Conservation (phyloP, 1,284 basidiomycete genomes). For the Malassezia brasiliensis region DNA sequence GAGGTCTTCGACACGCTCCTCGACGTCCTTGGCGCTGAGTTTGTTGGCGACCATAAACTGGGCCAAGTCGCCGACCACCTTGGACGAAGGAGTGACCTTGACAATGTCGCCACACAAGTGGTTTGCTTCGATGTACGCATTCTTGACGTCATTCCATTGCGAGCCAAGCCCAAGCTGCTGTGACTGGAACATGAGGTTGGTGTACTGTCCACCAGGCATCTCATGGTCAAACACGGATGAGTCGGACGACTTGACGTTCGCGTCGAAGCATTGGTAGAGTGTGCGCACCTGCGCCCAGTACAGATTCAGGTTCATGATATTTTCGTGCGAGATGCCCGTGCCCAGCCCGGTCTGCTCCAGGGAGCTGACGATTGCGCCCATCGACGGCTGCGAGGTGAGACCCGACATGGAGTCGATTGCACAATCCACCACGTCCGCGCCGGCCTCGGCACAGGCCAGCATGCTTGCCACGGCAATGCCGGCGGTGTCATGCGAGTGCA, state of each 20-base stretch:
- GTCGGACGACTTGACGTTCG: constrained; percentile 83
- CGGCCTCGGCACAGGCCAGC: constrained; percentile 87
- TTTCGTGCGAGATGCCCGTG: constrained; percentile 91
- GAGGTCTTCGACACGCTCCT: constrained; percentile 73
- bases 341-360: constrained; percentile 90
- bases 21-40: constrained; percentile 73
- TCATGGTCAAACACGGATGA: constrained; percentile 93
- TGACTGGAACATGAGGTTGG: constrained; percentile 75
- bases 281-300: constrained; percentile 98
- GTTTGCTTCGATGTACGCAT: constrained; percentile 70
- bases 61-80: constrained; percentile 97
- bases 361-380: constrained; percentile 89
- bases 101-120: constrained; percentile 88
- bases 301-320: constrained; percentile 91
- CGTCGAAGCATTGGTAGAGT: constrained; percentile 95
- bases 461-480: constrained; percentile 95
- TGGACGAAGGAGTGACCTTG: constrained; percentile 98
- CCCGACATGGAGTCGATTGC: constrained; percentile 96
- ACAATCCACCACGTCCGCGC: constrained; percentile 94
- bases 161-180: constrained; percentile 91
- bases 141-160: constrained; percentile 97
- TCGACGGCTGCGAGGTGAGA: constrained; percentile 93
- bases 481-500: constrained; percentile 98
- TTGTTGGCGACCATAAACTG: constrained; percentile 93
- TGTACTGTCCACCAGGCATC: constrained; percentile 82